Evolutionary conservation across 2,329 filamentous ascomycete genomes (phyloP).

Genomic region (Nigrospora oryzae): DNA sequence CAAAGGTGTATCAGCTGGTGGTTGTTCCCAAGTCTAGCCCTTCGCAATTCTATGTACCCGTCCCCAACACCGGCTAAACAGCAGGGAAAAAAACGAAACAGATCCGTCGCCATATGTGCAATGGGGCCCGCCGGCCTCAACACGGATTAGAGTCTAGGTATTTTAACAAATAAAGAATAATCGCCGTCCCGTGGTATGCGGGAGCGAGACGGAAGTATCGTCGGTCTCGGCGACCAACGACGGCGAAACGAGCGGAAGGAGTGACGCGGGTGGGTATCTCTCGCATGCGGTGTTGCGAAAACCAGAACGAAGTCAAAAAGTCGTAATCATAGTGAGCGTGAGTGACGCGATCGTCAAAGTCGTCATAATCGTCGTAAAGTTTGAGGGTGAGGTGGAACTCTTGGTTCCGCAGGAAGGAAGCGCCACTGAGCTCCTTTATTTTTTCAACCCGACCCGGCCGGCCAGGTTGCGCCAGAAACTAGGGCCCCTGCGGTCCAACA

Average conservation of each 20-base stretch:
- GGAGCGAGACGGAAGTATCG: background rate
- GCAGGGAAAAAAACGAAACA: background rate
- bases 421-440: slow-evolving; percentile 5
- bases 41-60: slow-evolving; percentile 1
- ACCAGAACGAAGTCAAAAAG: slow-evolving; percentile 1
- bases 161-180: slow-evolving; percentile 4
- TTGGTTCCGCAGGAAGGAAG: background rate
- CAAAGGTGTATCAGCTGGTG: background rate
- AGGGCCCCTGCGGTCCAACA: slow-evolving; percentile 15
- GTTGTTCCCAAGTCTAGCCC: background rate
- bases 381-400: background rate
- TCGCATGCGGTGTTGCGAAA: background rate
- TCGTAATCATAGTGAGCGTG: slow-evolving; percentile 2
- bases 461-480: slow-evolving; percentile 23
- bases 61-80: slow-evolving; percentile 1
- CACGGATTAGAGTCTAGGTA: slow-evolving; percentile 1
- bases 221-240: background rate
- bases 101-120: background rate
- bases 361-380: background rate
- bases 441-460: slow-evolving; percentile 19
- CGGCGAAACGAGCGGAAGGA: background rate
- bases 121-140: background rate
- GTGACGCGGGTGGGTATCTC: slow-evolving; percentile 3
- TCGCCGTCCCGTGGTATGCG: background rate
- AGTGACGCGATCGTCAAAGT: background rate